Evolutionary conservation across 805 yeast genomes (phyloP).

Genomic region (Komagataella mondaviorum): DNA sequence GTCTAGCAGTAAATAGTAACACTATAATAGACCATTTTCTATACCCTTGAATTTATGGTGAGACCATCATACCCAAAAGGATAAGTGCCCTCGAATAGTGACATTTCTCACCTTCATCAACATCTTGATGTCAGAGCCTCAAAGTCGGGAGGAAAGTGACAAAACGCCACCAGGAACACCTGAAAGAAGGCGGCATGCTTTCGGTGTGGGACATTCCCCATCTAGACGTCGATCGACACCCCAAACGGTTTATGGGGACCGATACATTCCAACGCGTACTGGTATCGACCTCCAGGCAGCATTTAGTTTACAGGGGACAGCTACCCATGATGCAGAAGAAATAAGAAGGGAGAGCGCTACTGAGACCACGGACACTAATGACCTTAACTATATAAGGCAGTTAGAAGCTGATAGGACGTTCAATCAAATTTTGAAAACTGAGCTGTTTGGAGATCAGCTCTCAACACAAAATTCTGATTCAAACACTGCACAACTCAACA

Average conservation of each 20-base stretch:
- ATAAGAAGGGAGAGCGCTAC: constrained; percentile 1
- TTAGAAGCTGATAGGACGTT: constrained; percentile 83
- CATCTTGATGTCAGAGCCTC: neutral
- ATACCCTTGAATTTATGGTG: neutral
- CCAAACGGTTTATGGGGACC: constrained; percentile 52
- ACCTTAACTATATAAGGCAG: constrained; percentile 53
- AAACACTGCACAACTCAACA: neutral
- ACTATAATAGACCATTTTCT: neutral
- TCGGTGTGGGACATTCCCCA: neutral
- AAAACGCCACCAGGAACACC: neutral
- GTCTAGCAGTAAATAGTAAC: neutral
- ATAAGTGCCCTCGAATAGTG: neutral
- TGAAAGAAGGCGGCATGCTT: neutral
- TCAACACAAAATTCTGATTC: constrained; percentile 27
- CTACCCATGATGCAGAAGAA: constrained; percentile 6
- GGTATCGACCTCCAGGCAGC: constrained; percentile 87
- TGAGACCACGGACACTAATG: constrained; percentile 21
- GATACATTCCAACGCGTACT: constrained; percentile 79
- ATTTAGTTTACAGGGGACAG: constrained; percentile 26
- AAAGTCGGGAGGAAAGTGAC: neutral
- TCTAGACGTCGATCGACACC: neutral
- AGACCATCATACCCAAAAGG: no score
- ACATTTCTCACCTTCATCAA: neutral
- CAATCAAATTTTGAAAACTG: constrained; percentile 75
- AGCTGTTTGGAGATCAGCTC: constrained; percentile 79